phyloP scores from a whole-genome alignment of 495 filamentous ascomycete genomes.

The Chaetomium tenue region DNA sequence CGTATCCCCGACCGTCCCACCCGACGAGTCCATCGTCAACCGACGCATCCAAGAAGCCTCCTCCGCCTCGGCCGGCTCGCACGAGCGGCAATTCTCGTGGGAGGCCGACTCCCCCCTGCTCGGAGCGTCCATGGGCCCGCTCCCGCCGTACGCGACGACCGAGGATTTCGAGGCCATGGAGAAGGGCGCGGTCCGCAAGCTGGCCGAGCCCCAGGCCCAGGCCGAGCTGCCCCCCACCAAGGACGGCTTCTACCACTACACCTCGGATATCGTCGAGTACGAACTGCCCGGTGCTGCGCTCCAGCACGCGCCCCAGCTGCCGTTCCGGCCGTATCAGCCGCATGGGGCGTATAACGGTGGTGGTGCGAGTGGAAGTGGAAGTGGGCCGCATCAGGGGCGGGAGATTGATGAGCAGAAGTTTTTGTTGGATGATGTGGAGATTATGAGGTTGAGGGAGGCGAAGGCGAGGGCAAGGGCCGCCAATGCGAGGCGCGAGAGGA shows the following conservation, averaged over 20 bases:
- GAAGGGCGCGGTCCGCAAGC: constrained; percentile 36
- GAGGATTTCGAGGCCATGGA: constrained; percentile 36
- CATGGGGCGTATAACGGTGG: not conserved
- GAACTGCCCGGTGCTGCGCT: constrained; percentile 32
- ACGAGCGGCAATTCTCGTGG: constrained; percentile 29
- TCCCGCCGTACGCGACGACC: constrained; percentile 36
- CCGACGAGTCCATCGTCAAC: constrained; percentile 31
- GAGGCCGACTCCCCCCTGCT: constrained; percentile 26
- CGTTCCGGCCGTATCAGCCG: constrained; percentile 25
- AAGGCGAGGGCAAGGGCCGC: constrained; percentile 24
- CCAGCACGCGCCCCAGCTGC: constrained; percentile 30
- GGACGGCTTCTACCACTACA: constrained; percentile 36
- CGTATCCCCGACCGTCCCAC: constrained; percentile 32
- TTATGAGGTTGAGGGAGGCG: constrained; percentile 26
- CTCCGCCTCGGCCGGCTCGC: constrained; percentile 3
- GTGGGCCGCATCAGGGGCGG: not conserved
- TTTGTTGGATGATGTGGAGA: constrained; percentile 31
- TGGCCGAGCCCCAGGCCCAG: constrained; percentile 33
- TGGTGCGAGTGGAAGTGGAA: constrained; percentile 4
- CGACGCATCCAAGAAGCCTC: constrained; percentile 17
- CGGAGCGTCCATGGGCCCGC: constrained; percentile 26
- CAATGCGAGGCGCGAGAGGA: not conserved
- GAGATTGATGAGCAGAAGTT: constrained; percentile 40
- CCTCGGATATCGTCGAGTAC: constrained; percentile 29
- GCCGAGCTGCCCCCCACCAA: constrained; percentile 40